Evolutionary conservation across 2,329 filamentous ascomycete species (phyloP).

Genomic region (Colletotrichum tanaceti): DNA sequence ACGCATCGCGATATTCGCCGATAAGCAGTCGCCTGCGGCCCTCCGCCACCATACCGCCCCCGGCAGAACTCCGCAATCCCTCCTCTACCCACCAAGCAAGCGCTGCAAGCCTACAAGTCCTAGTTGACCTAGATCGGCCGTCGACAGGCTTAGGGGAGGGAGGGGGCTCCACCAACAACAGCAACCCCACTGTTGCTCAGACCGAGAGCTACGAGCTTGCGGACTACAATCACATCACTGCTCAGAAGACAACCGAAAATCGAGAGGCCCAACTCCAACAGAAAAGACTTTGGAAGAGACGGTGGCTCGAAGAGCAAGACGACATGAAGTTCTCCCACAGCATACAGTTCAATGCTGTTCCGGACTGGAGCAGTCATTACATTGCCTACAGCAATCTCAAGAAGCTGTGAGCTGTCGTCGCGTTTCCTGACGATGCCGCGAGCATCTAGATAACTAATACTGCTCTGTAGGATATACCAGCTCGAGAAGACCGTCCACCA

Average conservation of each 20-base stretch:
- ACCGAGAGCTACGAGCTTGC: constrained; percentile 54
- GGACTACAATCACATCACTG: constrained; percentile 52
- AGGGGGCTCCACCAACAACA: constrained; percentile 38
- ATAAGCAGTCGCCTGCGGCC: constrained; percentile 32
- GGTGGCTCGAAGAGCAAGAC: constrained; percentile 77
- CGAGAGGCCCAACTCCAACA: constrained; percentile 50
- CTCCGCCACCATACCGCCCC: constrained; percentile 39
- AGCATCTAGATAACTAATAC: constrained; percentile 15
- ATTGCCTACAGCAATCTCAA: constrained; percentile 99
- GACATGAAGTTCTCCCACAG: constrained; percentile 99
- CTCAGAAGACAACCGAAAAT: constrained; percentile 47
- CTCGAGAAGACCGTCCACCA: constrained; percentile 88
- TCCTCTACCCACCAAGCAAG: constrained; percentile 41
- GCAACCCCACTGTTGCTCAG: constrained; percentile 21
- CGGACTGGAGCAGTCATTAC: constrained; percentile 99
- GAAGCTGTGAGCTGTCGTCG: constrained; percentile 78
- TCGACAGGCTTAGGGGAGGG: constrained; percentile 39
- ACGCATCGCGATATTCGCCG: constrained; percentile 34
- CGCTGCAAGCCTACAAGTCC: constrained; percentile 35
- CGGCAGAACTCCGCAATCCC: constrained; percentile 31
- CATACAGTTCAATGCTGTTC: constrained; percentile 98
- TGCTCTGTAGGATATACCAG: constrained; percentile 81
- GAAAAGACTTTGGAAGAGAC: constrained; percentile 72
- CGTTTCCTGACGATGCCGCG: neutral
- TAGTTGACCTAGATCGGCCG: constrained; percentile 33